Evolutionary conservation across 2,329 filamentous ascomycete genomes (phyloP).

Genomic region (Epichloe festucae): DNA sequence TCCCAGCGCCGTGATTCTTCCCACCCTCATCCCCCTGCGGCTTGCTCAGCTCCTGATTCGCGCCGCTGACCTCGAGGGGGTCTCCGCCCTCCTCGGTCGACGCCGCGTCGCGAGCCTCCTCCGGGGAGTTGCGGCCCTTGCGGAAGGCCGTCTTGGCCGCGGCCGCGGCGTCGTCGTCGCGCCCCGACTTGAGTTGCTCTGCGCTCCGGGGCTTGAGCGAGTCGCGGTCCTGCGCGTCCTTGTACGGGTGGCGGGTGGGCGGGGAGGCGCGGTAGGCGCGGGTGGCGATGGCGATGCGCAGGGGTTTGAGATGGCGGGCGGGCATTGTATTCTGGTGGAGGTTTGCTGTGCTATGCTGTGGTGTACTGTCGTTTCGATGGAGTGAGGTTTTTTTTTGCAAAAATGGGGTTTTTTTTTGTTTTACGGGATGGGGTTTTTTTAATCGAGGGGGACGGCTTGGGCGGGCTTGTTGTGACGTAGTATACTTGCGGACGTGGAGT

Average conservation of each 20-base stretch:
- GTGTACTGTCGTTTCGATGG: too few relatives aligned
- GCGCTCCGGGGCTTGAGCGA: slow-evolving; percentile 50
- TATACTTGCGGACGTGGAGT: too few relatives aligned
- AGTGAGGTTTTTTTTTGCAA: too few relatives aligned
- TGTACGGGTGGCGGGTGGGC: slow-evolving; percentile 25
- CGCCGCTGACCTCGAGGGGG: slow-evolving; percentile 2
- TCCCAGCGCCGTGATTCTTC: slow-evolving; percentile 19
- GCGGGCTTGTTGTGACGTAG: too few relatives aligned
- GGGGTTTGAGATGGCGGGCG: background rate
- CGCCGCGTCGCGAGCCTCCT: slow-evolving; percentile 37
- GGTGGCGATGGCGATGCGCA: background rate
- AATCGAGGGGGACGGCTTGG: too few relatives aligned
- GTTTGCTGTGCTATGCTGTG: too few relatives aligned
- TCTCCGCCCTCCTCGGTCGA: slow-evolving; percentile 7
- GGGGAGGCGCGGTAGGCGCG: slow-evolving; percentile 22
- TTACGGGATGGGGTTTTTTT: too few relatives aligned
- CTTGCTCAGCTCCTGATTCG: slow-evolving; percentile 6
- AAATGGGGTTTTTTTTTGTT: too few relatives aligned
- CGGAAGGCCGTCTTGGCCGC: slow-evolving; percentile 54
- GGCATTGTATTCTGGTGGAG: too few relatives aligned
- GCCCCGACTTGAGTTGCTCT: slow-evolving; percentile 57
- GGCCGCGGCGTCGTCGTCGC: slow-evolving; percentile 45
- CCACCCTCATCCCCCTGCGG: slow-evolving; percentile 9
- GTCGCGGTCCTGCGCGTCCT: slow-evolving; percentile 43
- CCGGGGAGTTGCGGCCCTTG: slow-evolving; percentile 52